Conservation (phyloP, 306 rosid species). For the Medicago ruthenica region DNA sequence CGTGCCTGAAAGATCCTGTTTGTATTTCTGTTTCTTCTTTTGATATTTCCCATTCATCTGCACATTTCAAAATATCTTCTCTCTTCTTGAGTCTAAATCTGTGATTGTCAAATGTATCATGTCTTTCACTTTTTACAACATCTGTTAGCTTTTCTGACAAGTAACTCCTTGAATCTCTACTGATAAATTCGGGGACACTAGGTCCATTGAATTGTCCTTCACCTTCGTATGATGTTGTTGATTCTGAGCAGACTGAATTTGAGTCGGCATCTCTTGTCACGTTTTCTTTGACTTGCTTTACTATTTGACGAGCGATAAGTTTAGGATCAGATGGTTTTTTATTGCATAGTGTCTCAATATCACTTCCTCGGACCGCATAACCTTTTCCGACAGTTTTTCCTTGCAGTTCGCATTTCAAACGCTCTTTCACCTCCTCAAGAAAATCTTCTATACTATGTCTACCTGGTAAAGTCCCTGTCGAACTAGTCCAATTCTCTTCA, state of each 20-base stretch:
- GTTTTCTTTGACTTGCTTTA: slow-evolving; percentile 77
- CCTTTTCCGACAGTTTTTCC: slow-evolving; percentile 67
- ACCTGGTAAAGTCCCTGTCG: slow-evolving; percentile 62
- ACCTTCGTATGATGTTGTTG: slow-evolving; percentile 73
- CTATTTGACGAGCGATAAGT: slow-evolving; percentile 74
- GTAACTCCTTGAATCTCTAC: slow-evolving; percentile 72
- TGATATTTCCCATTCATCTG: slow-evolving; percentile 56
- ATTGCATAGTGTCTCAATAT: slow-evolving; percentile 75
- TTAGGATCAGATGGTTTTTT: slow-evolving; percentile 81
- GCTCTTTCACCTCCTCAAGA: slow-evolving; percentile 92
- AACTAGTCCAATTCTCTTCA: slow-evolving; percentile 66
- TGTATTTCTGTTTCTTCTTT: slow-evolving; percentile 59
- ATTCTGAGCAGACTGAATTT: slow-evolving; percentile 68
- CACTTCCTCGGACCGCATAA: slow-evolving; percentile 76
- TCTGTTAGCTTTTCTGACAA: slow-evolving; percentile 72
- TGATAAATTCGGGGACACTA: slow-evolving; percentile 68
- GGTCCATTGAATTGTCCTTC: slow-evolving; percentile 64
- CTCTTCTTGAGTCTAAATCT: slow-evolving; percentile 47
- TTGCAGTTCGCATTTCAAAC: slow-evolving; percentile 77
- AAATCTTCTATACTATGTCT: slow-evolving; percentile 85
- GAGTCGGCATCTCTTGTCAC: slow-evolving; percentile 68
- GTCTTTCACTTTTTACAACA: slow-evolving; percentile 58
- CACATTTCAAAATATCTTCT: slow-evolving; percentile 44
- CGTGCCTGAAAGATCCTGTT: slow-evolving; percentile 87
- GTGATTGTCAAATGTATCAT: slow-evolving; percentile 52